phyloP scores from a whole-genome alignment of 352 stramenopile genomes.

The Phytophthora meadii region DNA sequence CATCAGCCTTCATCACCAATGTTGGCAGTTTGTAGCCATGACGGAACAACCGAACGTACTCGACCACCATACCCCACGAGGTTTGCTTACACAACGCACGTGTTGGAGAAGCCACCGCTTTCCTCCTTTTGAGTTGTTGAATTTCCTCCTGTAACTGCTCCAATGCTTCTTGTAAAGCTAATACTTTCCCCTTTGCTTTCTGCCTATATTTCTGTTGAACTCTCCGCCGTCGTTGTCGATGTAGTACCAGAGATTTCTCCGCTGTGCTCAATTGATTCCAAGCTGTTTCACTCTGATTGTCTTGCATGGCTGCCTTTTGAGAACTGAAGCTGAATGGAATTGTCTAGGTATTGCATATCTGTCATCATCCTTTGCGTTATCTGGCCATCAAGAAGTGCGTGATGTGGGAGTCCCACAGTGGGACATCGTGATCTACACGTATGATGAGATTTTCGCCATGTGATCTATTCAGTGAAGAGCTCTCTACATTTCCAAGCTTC shows the following conservation, averaged over 20 bases:
- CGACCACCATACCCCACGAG: background rate
- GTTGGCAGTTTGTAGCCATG: background rate
- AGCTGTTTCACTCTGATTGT: no score
- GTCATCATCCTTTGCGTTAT: conserved; percentile 1
- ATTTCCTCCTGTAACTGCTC: background rate
- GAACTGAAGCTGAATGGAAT: background rate
- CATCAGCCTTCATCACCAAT: background rate
- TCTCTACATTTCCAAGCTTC: no score
- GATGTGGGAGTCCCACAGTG: no score
- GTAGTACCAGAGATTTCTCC: background rate
- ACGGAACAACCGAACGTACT: conserved; percentile 3
- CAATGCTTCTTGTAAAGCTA: background rate
- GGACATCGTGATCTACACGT: background rate
- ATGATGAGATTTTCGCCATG: no score
- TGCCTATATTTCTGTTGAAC: conserved; percentile 2
- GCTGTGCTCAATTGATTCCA: background rate
- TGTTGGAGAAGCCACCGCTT: background rate
- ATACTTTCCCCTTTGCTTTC: background rate
- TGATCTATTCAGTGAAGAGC: no score
- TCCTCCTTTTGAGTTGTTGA: background rate
- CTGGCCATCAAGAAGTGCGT: background rate
- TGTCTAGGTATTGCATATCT: no score
- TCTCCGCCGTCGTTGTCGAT: background rate
- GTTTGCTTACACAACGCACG: background rate
- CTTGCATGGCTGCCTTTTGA: background rate